Evolutionary conservation across 331 rosid genomes (phyloP).

Genomic region (Malus hybrid): DNA sequence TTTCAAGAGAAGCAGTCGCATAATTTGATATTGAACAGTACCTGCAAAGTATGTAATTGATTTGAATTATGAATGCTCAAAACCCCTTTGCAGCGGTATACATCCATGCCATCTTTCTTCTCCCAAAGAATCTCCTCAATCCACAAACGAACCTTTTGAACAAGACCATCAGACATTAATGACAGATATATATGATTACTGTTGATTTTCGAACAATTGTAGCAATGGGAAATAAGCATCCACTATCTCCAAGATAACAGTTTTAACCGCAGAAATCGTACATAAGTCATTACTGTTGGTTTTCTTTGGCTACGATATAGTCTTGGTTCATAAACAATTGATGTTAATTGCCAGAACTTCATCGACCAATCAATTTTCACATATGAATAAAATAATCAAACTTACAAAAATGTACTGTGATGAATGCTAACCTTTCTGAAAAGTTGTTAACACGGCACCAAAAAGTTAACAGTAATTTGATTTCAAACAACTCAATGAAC

Average conservation of each 20-base stretch:
- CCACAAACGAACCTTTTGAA: constrained; percentile 62
- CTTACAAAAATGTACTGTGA: neutral
- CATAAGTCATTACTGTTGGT: neutral
- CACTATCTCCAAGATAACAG: neutral
- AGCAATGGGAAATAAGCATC: neutral
- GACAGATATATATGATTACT: neutral
- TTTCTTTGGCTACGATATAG: neutral
- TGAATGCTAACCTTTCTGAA: neutral
- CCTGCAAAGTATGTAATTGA: constrained; percentile 88
- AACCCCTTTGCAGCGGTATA: constrained; percentile 91
- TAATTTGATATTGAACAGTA: constrained; percentile 15
- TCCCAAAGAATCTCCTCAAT: constrained; percentile 98
- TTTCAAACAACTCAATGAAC: neutral
- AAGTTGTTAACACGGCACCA: neutral
- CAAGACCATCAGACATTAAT: neutral
- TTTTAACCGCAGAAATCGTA: neutral
- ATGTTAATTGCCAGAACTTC: neutral
- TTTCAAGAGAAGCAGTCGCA: neutral
- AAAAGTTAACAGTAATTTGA: neutral
- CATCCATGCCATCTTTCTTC: constrained; percentile 82
- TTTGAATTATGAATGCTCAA: constrained; percentile 51
- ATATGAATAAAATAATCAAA: neutral
- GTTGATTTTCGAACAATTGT: neutral
- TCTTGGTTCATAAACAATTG: neutral
- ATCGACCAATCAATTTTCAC: no score